These are phyloP conservation scores for Xylariaceae sp. DNA, from an alignment of 2,329 filamentous ascomycete species.

Conservation along the genomic window DNA sequence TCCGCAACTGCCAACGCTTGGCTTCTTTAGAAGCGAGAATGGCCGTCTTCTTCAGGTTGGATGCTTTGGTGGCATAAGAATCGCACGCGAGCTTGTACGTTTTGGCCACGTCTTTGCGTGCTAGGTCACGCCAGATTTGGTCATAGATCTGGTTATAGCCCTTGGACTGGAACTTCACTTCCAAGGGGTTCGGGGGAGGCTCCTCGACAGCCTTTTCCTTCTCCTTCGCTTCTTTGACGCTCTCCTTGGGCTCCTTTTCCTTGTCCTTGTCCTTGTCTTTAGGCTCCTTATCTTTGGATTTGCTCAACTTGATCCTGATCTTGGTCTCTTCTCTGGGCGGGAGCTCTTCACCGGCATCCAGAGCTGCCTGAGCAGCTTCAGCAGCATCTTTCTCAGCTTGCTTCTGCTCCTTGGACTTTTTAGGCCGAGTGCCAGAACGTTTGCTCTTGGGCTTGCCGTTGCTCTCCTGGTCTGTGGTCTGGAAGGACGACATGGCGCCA, in stretches of 20 bases:
- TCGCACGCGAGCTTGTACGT: slow-evolving; percentile 82
- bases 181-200: slow-evolving; percentile 39
- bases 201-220: slow-evolving; percentile 36
- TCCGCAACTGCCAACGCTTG: slow-evolving; percentile 92
- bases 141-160: slow-evolving; percentile 96
- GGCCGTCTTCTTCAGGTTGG: slow-evolving; percentile 97
- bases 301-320: slow-evolving; percentile 59
- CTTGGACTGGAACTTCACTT: slow-evolving; percentile 74
- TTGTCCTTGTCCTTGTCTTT: slow-evolving; percentile 39
- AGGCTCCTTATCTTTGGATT: slow-evolving; percentile 33
- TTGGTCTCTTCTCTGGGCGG: slow-evolving; percentile 54
- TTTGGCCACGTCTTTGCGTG: slow-evolving; percentile 89
- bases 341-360: slow-evolving; percentile 72
- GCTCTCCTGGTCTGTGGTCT: slow-evolving; percentile 55
- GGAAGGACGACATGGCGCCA: slow-evolving; percentile 80
- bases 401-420: slow-evolving; percentile 88
- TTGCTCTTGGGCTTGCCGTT: slow-evolving; percentile 44
- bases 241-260: slow-evolving; percentile 38
- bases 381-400: slow-evolving; percentile 76
- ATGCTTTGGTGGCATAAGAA: slow-evolving; percentile 79
- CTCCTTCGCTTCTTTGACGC: slow-evolving; percentile 41
- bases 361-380: slow-evolving; percentile 77
- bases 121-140: slow-evolving; percentile 93
- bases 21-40: slow-evolving; percentile 96
- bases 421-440: slow-evolving; percentile 62